Conservation (phyloP, 129 eudicot species). For the Helianthus annuus region DNA sequence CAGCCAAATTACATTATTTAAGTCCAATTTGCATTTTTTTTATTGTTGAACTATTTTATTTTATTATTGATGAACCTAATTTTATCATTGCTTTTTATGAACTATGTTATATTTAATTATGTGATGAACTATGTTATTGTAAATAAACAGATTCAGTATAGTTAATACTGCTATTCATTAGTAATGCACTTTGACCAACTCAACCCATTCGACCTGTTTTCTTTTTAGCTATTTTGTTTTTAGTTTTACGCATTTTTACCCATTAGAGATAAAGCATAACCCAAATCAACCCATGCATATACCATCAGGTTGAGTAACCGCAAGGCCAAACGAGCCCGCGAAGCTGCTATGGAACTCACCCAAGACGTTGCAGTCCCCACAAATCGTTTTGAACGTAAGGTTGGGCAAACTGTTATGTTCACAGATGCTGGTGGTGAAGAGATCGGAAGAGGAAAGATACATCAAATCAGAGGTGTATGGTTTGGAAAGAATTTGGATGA, state of each 20-base stretch:
- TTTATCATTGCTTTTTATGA: too few relatives aligned
- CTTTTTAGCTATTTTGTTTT: neutral
- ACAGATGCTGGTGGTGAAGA: constrained; percentile 41
- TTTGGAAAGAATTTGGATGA: neutral
- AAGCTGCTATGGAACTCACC: constrained; percentile 48
- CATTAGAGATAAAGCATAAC: neutral
- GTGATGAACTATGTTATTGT: too few relatives aligned
- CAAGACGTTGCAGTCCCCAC: constrained; percentile 5
- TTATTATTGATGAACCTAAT: too few relatives aligned
- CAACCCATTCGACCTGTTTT: neutral
- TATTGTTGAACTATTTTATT: too few relatives aligned
- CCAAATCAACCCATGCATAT: neutral
- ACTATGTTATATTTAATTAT: too few relatives aligned
- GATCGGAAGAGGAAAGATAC: constrained; percentile 47
- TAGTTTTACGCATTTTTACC: neutral
- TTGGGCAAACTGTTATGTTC: constrained; percentile 57
- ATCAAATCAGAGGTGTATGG: neutral
- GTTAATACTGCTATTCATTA: neutral
- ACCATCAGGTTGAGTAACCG: constrained; percentile 68
- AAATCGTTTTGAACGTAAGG: constrained; percentile 14
- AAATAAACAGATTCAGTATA: neutral
- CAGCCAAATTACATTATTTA: too few relatives aligned
- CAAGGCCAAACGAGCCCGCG: constrained; percentile 70
- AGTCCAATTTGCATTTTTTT: too few relatives aligned
- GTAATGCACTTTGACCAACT: neutral